Evolutionary conservation across 1,139 yeast species (phyloP), one percentile per base, ranked within the genome.

Genomic region (Pichia sp.): DNA sequence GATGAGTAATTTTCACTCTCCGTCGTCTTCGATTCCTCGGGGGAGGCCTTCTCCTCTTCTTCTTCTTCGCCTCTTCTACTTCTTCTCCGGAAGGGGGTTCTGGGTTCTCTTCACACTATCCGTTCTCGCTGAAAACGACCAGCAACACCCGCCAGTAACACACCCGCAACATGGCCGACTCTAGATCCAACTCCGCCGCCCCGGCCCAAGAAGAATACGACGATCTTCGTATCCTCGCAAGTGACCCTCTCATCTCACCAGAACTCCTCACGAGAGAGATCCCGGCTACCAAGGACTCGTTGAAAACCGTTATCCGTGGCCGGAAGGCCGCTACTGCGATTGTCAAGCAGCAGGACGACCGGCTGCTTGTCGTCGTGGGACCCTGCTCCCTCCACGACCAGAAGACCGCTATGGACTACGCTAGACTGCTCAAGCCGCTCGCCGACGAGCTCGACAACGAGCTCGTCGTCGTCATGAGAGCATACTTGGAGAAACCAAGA

Each of bases 301-400:
- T 82, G 57, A 80, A 79, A 55, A 83, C 88, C 3, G 96, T 93
- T 48, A 74, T 84, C 53, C 72, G 73, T 59, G 96, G 95, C 55
- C 82, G 99, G 71, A 76, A 75, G 61, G 93, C 83, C 45, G 83
- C 95, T 49, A 79, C 83, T 55, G 79, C 80, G 39, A 85, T 91
- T 55, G 78, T 91, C 60, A 74, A 78, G 58, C 87, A 87, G 52
- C 73, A 76, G 59, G 91, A 87, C 64, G 78, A 82, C 90, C 76
- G 90, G 54, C 74, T 93, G 52, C 87, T 90, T 39, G 76, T 85
- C 50, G 95, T 93, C 51, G 96, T 80, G 41, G 85, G 99, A 2
- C 99, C 99, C 56, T 93, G 99, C 70, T 91, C 98, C 31, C 85
- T 93, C 63, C 99, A 93, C 69, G 98, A 93, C 70, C 81, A 95